Base-by-base conservation (phyloP, 768 basidiomycete genomes). In the Hortiboletus campestris region DNA sequence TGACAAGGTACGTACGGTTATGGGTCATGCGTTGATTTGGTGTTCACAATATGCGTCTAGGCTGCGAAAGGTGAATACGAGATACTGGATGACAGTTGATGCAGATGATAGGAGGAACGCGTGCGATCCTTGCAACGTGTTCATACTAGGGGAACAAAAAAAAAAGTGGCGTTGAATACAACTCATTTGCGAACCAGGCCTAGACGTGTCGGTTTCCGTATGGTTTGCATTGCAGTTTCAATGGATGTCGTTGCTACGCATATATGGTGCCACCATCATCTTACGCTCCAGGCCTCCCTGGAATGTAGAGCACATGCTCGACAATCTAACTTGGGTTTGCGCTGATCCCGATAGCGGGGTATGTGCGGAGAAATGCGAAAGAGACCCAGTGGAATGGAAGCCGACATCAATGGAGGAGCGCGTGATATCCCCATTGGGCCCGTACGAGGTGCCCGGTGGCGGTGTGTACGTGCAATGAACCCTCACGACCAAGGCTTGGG, bases 51-150 rank as follows among this genome's bases (percentile, higher is more conserved):
- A 19, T 35, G n/a, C 16, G 44, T 48, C 53, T 63, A 91, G 89
- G 89, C 89, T 38, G 78, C 84, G 59, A 79, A 83, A 56, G 89
- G 87, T 3, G 80, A 87, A 66, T 81, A 81, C 57, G 88, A 89
- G 70, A 82, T 89, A 45, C 63, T 91, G 58, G 86, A 87, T 55
- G 76, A 67, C 0, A 48, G 72, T 22, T 74, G 63, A 61, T 39
- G 72, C 22, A 73, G 63, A 61, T 36, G 38, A 47, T 34, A 25
- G 20, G 35, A 22, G n/a, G 25, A 25, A 25, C 43, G 35, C n/a
- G 32, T 9, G 13, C 40, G 12, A 32, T 28, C 16, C 20, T 32
- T 19, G 36, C 36, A 38, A 41, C 47, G 29, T 20, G 34, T 46
- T 31, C 32, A 19, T 12, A 25, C 22, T 38, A 12, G 41, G 25